Base-by-base conservation (phyloP, 257 asterid species). In the Penstemon newberryi region DNA sequence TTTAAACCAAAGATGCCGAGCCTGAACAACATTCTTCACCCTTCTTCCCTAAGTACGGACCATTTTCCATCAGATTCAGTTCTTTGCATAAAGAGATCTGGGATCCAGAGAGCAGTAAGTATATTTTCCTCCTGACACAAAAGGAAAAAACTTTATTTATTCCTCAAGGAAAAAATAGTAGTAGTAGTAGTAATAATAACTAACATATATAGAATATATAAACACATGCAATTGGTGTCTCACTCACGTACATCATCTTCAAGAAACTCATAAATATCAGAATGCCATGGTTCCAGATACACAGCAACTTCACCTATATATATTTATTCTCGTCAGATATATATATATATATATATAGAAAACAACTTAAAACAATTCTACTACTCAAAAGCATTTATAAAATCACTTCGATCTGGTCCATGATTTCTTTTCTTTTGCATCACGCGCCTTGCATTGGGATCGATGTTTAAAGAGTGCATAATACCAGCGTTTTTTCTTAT, bases 261-360 rank as follows among this genome's bases (percentile, higher is more conserved):
- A 75, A 91, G 83, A 78, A 88, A 94, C 63, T 94, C 99, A 69
- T 84, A 86, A 51, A 87, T 63, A 75, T 89, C 97, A 44, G 96
- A 91, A 83, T 94, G 97, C 99, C 97, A 94, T 36, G 99, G 99
- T 86, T 94, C 99, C 77, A 94, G 73, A 80, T 94, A 94, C 63
- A 94, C 92, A 83, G 99, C 99, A 84, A 94, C 89, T 44, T 96
- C 99, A 78, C 99, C 96, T 89, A 25, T 25, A 25, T 1, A 25
- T 25, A 25, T 25, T 25, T 25, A 66, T 47, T 63, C 13, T 46
- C 69, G 52, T 58, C 78, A 72, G 54, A 66, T 9, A 69, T 25
- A 74, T 12, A 11, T n/a, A 50, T 25, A 25, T 25, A 25, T 12
- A 11, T n/a, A 50, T 25, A 25, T 25, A 25, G 18, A 47, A 38